A percentile compares a stretch with the other conserved stretches of the same genome.
phyloP scores from a whole-genome alignment of 495 filamentous ascomycete genomes.

The Hypoxylon rickii region DNA sequence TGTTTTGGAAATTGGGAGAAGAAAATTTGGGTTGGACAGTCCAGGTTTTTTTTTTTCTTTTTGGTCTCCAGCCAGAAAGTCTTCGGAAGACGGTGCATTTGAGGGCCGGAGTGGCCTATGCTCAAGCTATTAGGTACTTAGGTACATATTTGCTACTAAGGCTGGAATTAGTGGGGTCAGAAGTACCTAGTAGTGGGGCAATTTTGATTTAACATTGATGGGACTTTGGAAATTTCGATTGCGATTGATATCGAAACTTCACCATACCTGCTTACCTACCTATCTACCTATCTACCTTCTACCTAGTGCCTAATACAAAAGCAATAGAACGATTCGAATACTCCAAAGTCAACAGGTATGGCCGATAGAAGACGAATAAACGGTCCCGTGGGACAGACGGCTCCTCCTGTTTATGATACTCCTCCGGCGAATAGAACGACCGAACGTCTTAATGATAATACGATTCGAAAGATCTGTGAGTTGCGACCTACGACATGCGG shows the following conservation, averaged over 20 bases:
- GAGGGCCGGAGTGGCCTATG: slow-evolving; percentile 27
- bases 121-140: slow-evolving; percentile 33
- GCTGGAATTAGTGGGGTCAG: slow-evolving; percentile 23
- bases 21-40: slow-evolving; percentile 21
- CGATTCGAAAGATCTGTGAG: slow-evolving; percentile 84
- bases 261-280: no score
- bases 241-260: no score
- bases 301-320: background rate
- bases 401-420: slow-evolving; percentile 68
- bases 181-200: slow-evolving; percentile 20
- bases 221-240: background rate
- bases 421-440: slow-evolving; percentile 39
- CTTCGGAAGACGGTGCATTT: slow-evolving; percentile 13
- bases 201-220: slow-evolving; percentile 25
- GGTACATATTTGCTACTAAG: background rate
- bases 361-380: slow-evolving; percentile 90
- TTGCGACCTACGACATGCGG: no score
- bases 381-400: slow-evolving; percentile 77
- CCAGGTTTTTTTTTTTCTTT: no score
- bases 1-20: slow-evolving; percentile 7
- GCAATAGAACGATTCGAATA: slow-evolving; percentile 7
- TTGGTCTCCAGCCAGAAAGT: no score
- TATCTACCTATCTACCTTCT: no score
- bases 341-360: slow-evolving; percentile 53
- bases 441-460: slow-evolving; percentile 59